These are phyloP conservation scores for Wickerhamomyces canadensis DNA, from an alignment of 805 yeast species.

Conservation along the genomic window DNA sequence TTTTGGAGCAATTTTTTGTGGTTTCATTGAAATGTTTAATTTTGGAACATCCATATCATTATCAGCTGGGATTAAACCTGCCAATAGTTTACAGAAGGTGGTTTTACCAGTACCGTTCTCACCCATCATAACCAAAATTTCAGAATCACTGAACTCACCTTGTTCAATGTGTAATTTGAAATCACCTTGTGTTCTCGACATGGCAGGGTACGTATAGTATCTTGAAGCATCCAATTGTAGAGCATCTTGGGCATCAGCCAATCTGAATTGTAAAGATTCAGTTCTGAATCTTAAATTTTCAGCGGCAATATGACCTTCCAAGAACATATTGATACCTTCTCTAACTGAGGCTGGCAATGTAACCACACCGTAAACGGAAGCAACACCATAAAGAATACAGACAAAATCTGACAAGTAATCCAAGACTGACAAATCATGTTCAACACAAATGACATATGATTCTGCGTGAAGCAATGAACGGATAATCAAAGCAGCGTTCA, in stretches of 20 bases:
- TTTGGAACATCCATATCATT: conserved; percentile 74
- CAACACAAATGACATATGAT: conserved; percentile 90
- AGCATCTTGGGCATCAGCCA: conserved; percentile 83
- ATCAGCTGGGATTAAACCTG: conserved; percentile 91
- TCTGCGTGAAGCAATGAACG: conserved; percentile 77
- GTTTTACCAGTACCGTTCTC: conserved; percentile 99
- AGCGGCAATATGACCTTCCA: conserved; percentile 96
- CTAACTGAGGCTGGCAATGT: conserved; percentile 95
- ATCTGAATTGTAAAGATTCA: conserved; percentile 89
- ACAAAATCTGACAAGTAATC: conserved; percentile 96
- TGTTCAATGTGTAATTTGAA: conserved; percentile 75
- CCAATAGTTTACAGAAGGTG: conserved; percentile 90
- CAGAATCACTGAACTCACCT: conserved; percentile 94
- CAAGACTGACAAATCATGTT: conserved; percentile 96
- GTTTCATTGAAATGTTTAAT: conserved; percentile 94
- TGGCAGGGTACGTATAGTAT: conserved; percentile 69
- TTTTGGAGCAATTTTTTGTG: conserved; percentile 98
- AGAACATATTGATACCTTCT: conserved; percentile 97
- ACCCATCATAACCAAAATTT: conserved; percentile 98
- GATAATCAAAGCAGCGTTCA: conserved; percentile 93
- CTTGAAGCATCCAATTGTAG: conserved; percentile 73
- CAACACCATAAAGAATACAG: conserved; percentile 95
- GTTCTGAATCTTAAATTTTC: conserved; percentile 97
- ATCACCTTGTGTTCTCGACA: conserved; percentile 94
- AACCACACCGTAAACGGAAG: conserved; percentile 98